Evolutionary conservation across 768 basidiomycete genomes (phyloP), one percentile per base, ranked within the genome.

Genomic region (Cystofilobasidium ferigula): DNA sequence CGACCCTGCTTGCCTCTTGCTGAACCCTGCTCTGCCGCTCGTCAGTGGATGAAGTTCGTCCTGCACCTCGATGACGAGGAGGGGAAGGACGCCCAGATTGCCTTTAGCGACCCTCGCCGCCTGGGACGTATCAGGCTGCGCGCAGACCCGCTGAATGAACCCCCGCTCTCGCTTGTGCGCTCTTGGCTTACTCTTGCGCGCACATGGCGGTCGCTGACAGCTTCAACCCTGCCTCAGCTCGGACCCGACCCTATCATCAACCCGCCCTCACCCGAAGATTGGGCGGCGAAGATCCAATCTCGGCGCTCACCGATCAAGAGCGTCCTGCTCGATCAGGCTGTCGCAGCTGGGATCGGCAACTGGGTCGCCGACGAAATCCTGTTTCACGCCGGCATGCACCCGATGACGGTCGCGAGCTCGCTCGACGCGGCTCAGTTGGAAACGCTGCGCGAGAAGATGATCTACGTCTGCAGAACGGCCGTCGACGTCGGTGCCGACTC

Each of bases 341-440:
- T 69, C 9, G 68, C 69, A 10, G 60, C 67, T 7, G 70, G 71
- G 8, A 54, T 70, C 14, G 70, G 71, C 9, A 73, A 74, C 62
- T 74, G 73, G 70, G 67, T 74, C 45, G 71, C 71, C 54, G 74
- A 74, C 54, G 73, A 74, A 57, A 73, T 74, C 54, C 67, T 73
- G 32, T 74, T 61, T 66, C 74, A 74, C 36, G 57, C 71, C 0
- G 32, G 34, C 0, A 64, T 73, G 14, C 74, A 74, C 47, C 74
- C 74, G 0, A 54, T 69, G 0, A 69, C 70, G 32, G 70, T 70
- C 0, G 56, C 69, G 8, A 64, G 63, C 0, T 32, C 69, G 4
- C 71, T 74, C 57, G 40, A 64, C 3, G 3, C 34, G 2, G 45
- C 38, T 1, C 61, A 72, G 42, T 22, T 74, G 24, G 35, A 40